These are phyloP conservation scores for Leersia perrieri DNA, from an alignment of 176 grass and related monocot genomes.

Conservation along the genomic window DNA sequence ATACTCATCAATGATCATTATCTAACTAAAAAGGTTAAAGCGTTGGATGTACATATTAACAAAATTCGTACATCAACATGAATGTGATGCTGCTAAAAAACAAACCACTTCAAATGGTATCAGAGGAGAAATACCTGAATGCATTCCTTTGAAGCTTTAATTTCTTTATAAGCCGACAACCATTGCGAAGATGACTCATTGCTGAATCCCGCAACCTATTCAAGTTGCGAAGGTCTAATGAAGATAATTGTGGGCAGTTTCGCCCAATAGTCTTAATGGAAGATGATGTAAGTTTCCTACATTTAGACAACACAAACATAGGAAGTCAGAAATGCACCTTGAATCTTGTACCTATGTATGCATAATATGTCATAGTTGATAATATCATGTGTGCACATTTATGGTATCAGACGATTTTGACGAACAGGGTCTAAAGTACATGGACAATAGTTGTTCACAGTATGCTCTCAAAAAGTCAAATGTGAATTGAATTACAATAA, in stretches of 20 bases:
- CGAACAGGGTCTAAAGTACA: neutral
- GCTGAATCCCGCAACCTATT: slow-evolving; percentile 48
- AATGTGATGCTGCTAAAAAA: neutral
- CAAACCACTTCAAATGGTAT: neutral
- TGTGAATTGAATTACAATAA: slow-evolving; percentile 4
- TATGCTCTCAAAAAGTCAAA: neutral
- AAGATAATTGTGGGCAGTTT: slow-evolving; percentile 53
- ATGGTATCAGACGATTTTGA: neutral
- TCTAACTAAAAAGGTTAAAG: neutral
- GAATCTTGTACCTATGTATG: neutral
- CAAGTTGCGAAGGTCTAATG: slow-evolving; percentile 61
- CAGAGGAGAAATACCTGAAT: slow-evolving; percentile 47
- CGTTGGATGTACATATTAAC: neutral
- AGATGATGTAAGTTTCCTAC: slow-evolving; percentile 75
- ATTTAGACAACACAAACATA: slow-evolving; percentile 29
- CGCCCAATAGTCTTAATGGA: slow-evolving; percentile 72
- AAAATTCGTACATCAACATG: neutral
- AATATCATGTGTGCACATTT: neutral
- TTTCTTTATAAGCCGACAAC: slow-evolving; percentile 55
- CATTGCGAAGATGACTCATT: slow-evolving; percentile 49
- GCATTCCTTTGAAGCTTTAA: slow-evolving; percentile 57
- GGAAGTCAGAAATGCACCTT: slow-evolving; percentile 18
- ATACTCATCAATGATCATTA: neutral
- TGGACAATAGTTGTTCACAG: neutral
- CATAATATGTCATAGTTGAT: slow-evolving; percentile 11